These are phyloP conservation scores for Pythium brachiatum DNA, from an alignment of 352 stramenopile species.

Conservation along the genomic window DNA sequence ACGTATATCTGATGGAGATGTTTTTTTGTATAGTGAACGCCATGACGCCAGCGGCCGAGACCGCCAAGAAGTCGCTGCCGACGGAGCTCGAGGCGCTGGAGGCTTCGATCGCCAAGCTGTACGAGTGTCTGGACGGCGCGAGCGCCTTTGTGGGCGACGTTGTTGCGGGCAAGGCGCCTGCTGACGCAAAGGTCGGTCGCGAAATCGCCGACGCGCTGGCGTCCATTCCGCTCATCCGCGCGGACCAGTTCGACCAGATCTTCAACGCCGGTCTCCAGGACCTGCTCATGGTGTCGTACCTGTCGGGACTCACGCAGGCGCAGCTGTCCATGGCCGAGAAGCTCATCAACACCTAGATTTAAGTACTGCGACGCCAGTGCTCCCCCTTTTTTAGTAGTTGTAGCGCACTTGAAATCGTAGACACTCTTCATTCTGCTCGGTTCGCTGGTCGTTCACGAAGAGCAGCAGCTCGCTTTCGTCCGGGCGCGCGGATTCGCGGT, in stretches of 20 bases:
- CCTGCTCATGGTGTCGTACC: constrained; percentile 98
- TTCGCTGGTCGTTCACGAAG: constrained; percentile 92
- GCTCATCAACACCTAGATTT: constrained; percentile 89
- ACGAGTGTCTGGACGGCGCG: constrained; percentile 89
- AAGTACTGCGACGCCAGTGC: constrained; percentile 4
- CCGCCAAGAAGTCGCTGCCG: constrained; percentile 49
- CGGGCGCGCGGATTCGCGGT: not conserved
- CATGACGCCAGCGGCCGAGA: constrained; percentile 37
- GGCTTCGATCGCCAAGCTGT: constrained; percentile 85
- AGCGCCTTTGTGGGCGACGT: constrained; percentile 91
- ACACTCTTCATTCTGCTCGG: constrained; percentile 92
- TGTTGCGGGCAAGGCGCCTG: constrained; percentile 67
- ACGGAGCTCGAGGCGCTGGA: constrained; percentile 76
- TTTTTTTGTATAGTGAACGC: constrained; percentile 40
- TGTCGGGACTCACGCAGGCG: constrained; percentile 96
- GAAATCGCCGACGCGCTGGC: constrained; percentile 94
- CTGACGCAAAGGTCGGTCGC: constrained; percentile 88
- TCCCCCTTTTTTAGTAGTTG: constrained; percentile 26
- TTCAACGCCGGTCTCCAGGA: constrained; percentile 97
- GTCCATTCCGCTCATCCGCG: constrained; percentile 90
- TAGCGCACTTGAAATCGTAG: constrained; percentile 86
- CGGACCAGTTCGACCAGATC: constrained; percentile 95
- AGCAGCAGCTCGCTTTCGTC: constrained; percentile 54
- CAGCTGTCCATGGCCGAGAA: constrained; percentile 98
- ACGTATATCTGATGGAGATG: not conserved